Conservation (phyloP, 805 yeast species). For the Saccharomycopsis sp. region DNA sequence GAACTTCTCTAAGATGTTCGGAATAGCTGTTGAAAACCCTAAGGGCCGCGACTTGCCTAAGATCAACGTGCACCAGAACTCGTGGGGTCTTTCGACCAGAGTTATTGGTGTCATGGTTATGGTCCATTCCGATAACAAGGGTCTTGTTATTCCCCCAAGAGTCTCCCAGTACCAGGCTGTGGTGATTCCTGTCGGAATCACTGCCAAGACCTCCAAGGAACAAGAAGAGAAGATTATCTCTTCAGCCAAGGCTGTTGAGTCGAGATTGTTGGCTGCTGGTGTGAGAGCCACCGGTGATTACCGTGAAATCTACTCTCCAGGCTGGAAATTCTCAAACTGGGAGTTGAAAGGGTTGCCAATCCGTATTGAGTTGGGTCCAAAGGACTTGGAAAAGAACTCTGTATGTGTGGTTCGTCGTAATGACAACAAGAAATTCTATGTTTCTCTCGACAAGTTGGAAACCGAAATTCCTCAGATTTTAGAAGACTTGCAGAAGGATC, state of each 20-base stretch:
- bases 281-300: conserved; percentile 80
- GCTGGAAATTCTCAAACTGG: conserved; percentile 97
- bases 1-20: conserved; percentile 98
- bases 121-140: conserved; percentile 98
- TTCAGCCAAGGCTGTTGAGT: conserved; percentile 67
- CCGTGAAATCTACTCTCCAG: conserved; percentile 93
- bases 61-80: conserved; percentile 88
- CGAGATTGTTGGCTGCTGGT: conserved; percentile 49
- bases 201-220: conserved; percentile 76
- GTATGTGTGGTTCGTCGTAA: conserved; percentile 93
- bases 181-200: conserved; percentile 91
- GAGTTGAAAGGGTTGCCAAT: conserved; percentile 95
- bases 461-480: conserved; percentile 65
- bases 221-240: conserved; percentile 61
- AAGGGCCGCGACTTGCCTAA: conserved; percentile 83
- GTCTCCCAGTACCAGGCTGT: conserved; percentile 91
- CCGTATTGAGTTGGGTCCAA: conserved; percentile 94
- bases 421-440: conserved; percentile 65
- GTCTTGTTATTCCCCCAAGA: conserved; percentile 95
- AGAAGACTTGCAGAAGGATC: conserved; percentile 71
- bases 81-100: conserved; percentile 99
- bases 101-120: conserved; percentile 99
- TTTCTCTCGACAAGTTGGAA: conserved; percentile 60
- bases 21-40: conserved; percentile 92
- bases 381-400: conserved; percentile 74